Conservation (phyloP, 305 asterid genomes). For the Solanum aculeatissimum region DNA sequence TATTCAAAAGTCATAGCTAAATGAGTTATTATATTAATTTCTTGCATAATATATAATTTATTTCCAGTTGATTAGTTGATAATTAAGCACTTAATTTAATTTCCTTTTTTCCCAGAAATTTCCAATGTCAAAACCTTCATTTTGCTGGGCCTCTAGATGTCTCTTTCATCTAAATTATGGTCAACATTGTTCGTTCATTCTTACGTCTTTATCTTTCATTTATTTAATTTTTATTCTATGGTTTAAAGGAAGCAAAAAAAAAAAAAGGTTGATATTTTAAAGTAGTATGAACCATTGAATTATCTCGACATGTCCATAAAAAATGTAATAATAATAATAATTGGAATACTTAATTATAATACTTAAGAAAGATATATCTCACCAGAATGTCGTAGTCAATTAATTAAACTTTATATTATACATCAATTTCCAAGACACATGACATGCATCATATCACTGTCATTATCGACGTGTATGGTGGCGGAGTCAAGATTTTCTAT, state of each 20-base stretch:
- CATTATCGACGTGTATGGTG: neutral
- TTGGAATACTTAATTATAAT: neutral
- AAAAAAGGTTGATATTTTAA: neutral
- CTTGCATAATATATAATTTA: neutral
- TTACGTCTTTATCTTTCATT: neutral
- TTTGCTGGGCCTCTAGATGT: neutral
- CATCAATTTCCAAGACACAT: neutral
- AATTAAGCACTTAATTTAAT: neutral
- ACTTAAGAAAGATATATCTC: neutral
- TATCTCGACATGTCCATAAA: neutral
- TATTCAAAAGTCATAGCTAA: too few species aligned
- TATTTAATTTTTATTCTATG: neutral
- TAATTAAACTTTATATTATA: neutral
- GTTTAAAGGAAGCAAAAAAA: neutral
- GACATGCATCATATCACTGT: neutral
- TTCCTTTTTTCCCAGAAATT: neutral
- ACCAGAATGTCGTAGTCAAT: neutral
- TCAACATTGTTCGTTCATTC: neutral
- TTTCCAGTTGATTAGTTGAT: neutral
- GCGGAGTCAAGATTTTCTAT: too few species aligned
- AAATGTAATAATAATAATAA: neutral
- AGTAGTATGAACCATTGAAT: neutral
- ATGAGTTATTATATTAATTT: too few species aligned
- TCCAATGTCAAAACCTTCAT: neutral
- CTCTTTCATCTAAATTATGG: neutral